Percentiles rank a stretch among this genome's conserved stretches.
Evolutionary conservation across 1,139 yeast genomes (phyloP).

Genomic region (Suhomyces panamericanus): DNA sequence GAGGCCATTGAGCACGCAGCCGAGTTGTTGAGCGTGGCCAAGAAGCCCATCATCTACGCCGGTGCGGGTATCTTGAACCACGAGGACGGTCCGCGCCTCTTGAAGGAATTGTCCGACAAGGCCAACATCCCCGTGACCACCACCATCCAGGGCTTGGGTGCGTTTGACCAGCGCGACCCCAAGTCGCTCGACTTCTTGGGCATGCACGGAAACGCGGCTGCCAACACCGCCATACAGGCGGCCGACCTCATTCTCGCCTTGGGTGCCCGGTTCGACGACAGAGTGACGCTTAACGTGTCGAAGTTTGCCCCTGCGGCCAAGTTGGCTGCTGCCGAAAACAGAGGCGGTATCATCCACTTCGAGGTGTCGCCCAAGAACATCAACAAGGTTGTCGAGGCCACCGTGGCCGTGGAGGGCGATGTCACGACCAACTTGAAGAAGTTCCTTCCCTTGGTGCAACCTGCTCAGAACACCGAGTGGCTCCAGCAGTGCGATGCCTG

Average conservation of each 20-base stretch:
- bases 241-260: constrained; percentile 92
- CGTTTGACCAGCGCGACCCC: constrained; percentile 88
- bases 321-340: constrained; percentile 79
- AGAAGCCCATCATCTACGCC: constrained; percentile 84
- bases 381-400: constrained; percentile 95
- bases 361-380: constrained; percentile 96
- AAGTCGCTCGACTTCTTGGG: constrained; percentile 95
- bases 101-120: constrained; percentile 85
- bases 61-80: constrained; percentile 88
- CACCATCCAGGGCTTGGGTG: constrained; percentile 90
- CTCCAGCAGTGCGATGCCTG: constrained; percentile 68
- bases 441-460: constrained; percentile 67
- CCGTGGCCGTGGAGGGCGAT: constrained; percentile 96
- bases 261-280: constrained; percentile 97
- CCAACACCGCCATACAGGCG: constrained; percentile 88
- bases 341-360: constrained; percentile 96
- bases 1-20: constrained; percentile 81
- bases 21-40: constrained; percentile 71
- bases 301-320: constrained; percentile 94
- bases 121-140: constrained; percentile 96
- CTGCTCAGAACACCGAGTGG: constrained; percentile 79
- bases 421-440: constrained; percentile 74
- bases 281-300: constrained; percentile 85
- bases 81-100: constrained; percentile 75
- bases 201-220: constrained; percentile 97